Percentiles rank a stretch among this genome's conserved stretches.
Conservation (phyloP, 805 yeast genomes). For the Vanderwaltozyma polyspora region DNA sequence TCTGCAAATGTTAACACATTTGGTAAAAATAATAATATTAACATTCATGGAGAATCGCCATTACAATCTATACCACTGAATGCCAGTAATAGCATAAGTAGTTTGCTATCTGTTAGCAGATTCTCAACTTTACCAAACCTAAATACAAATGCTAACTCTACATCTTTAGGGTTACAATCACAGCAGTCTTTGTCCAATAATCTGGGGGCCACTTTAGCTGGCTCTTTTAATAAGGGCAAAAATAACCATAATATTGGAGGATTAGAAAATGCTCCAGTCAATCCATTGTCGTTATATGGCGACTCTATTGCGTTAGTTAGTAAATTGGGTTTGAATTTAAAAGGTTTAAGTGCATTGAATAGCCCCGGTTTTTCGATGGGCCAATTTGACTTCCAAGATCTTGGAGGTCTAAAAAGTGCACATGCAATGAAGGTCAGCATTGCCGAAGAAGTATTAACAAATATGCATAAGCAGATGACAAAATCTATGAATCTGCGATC, state of each 20-base stretch:
- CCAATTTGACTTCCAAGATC: constrained; percentile 15
- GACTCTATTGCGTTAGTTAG: constrained; percentile 2
- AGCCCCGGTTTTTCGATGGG: neutral
- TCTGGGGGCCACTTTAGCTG: too few relatives aligned
- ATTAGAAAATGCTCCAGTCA: neutral
- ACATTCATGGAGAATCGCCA: constrained; percentile 1
- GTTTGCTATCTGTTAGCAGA: constrained; percentile 3
- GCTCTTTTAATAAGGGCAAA: neutral
- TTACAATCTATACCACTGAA: constrained; percentile 2
- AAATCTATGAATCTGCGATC: neutral
- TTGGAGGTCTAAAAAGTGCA: constrained; percentile 9
- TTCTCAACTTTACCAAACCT: constrained; percentile 1
- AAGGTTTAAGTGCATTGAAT: neutral
- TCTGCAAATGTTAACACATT: neutral
- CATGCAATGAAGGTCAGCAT: constrained; percentile 12
- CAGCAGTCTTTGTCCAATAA: neutral
- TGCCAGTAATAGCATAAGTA: constrained; percentile 2
- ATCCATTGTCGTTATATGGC: neutral
- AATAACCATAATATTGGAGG: neutral
- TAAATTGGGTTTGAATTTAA: constrained; percentile 6
- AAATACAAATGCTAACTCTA: neutral
- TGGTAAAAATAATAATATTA: neutral
- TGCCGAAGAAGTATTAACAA: constrained; percentile 24
- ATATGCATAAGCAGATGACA: constrained; percentile 19
- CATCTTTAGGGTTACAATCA: neutral